Evolutionary conservation across 352 stramenopile species (phyloP).

Genomic region (Globisporangium yorkense): DNA sequence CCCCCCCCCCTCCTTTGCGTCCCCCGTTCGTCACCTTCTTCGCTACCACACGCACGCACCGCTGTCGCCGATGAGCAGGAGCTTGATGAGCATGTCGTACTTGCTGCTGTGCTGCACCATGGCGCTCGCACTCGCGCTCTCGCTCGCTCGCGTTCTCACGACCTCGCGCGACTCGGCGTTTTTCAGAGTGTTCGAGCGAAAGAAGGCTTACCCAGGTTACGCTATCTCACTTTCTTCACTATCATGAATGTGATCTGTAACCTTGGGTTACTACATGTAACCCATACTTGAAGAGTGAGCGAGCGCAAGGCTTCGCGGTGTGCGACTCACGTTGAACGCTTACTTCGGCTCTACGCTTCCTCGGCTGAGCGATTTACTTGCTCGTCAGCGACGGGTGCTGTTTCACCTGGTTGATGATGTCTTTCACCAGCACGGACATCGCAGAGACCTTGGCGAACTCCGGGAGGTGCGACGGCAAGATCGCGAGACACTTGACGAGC

Average conservation of each 20-base stretch:
- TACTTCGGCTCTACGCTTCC: too few species aligned
- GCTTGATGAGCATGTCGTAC: constrained; percentile 88
- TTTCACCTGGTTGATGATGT: constrained; percentile 71
- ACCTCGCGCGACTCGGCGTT: background rate
- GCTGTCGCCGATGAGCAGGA: constrained; percentile 85
- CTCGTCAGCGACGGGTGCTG: constrained; percentile 16
- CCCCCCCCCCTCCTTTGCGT: background rate
- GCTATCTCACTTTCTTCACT: background rate
- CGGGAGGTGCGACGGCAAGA: constrained; percentile 32
- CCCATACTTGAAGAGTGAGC: background rate
- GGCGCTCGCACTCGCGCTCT: background rate
- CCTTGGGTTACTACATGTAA: background rate
- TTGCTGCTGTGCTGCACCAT: constrained; percentile 80
- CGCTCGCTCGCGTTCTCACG: background rate
- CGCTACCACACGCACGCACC: constrained; percentile 30
- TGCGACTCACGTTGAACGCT: too few species aligned
- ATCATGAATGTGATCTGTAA: too few species aligned
- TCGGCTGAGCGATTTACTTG: background rate
- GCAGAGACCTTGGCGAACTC: constrained; percentile 64
- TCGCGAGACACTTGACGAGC: constrained; percentile 54
- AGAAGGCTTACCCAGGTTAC: background rate
- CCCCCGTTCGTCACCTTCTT: background rate
- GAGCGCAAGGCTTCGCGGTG: too few species aligned
- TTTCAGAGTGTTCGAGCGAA: too few species aligned
- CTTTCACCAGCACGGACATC: constrained; percentile 84